phyloP scores from a whole-genome alignment of 768 basidiomycete genomes.

The Coprinopsis cinerea region DNA sequence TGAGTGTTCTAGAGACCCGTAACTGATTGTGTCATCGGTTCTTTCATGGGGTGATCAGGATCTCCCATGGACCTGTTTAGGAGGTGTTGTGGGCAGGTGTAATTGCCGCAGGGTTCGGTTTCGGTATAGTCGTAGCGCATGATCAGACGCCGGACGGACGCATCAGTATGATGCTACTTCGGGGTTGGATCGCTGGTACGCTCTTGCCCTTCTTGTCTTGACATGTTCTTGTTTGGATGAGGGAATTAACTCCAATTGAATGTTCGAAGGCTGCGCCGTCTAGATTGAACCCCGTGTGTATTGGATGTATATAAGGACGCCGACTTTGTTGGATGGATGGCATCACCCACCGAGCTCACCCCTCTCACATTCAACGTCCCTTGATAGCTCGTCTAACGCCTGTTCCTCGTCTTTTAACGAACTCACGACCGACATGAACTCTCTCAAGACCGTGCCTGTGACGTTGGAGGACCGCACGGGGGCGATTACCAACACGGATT shows the following conservation, averaged over 20 bases:
- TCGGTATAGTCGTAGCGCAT: neutral
- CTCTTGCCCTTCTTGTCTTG: conserved; percentile 3
- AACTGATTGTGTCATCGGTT: conserved; percentile 2
- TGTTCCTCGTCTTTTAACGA: no score
- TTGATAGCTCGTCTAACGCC: no score
- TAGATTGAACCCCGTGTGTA: neutral
- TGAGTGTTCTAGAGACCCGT: no score
- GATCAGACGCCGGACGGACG: neutral
- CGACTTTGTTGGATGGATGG: neutral
- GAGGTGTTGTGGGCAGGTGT: no score
- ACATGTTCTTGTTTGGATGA: neutral
- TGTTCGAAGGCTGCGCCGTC: conserved; percentile 1
- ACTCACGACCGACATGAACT: conserved; percentile 2
- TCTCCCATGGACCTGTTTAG: no score
- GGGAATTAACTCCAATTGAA: neutral
- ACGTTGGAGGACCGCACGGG: conserved; percentile 69
- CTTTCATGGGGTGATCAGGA: no score
- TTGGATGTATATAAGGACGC: conserved; percentile 4
- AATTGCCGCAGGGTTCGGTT: no score
- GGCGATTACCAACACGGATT: conserved; percentile 49
- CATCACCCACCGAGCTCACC: neutral
- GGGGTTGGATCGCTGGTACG: conserved; percentile 2
- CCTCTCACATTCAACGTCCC: neutral
- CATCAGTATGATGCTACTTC: conserved; percentile 1
- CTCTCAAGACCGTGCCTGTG: conserved; percentile 33